A percentile compares a stretch with the other conserved stretches of the same genome.
phyloP scores from a whole-genome alignment of 2,329 filamentous ascomycete species.

The Exophiala calicioides region DNA sequence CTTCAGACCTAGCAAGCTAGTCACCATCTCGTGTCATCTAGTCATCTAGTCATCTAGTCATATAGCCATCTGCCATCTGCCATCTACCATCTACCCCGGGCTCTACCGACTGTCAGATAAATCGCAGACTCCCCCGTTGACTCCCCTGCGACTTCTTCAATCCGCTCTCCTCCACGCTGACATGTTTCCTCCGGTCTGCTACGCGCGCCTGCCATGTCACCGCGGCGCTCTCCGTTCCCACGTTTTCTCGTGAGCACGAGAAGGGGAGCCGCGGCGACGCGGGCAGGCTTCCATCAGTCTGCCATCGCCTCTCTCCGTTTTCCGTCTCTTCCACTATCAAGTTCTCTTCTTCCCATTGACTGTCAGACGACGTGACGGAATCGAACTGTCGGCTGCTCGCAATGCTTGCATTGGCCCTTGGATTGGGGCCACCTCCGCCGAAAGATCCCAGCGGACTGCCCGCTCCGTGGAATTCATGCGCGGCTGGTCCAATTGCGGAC shows the following conservation, averaged over 20 bases:
- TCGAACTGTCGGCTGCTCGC: slow-evolving; percentile 27
- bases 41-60: too few relatives aligned
- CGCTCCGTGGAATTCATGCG: neutral
- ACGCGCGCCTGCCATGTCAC: slow-evolving; percentile 20
- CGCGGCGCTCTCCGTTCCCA: slow-evolving; percentile 7
- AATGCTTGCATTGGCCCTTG: slow-evolving; percentile 11
- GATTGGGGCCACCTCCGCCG: neutral
- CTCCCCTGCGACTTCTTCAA: slow-evolving; percentile 32
- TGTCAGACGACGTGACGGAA: slow-evolving; percentile 22
- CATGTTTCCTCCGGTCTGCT: slow-evolving; percentile 24
- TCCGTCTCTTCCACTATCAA: slow-evolving; percentile 29
- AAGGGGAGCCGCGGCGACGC: slow-evolving; percentile 18
- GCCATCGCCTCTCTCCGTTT: slow-evolving; percentile 31
- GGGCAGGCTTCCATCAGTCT: slow-evolving; percentile 16
- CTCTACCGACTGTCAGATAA: slow-evolving; percentile 30
- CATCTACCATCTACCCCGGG: neutral
- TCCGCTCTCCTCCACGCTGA: slow-evolving; percentile 27
- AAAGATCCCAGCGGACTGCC: slow-evolving; percentile 4
- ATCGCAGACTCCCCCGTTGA: slow-evolving; percentile 35
- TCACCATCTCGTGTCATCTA: too few relatives aligned
- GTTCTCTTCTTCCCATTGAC: slow-evolving; percentile 29
- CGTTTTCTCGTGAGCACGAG: slow-evolving; percentile 26
- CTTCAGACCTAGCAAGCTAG: too few relatives aligned
- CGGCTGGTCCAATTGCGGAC: slow-evolving; percentile 13
- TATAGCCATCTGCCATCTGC: too few relatives aligned